Percentiles rank a stretch among this genome's conserved stretches.
Evolutionary conservation across 1,139 yeast species (phyloP).

Genomic region (Lodderomyces metapsilosis): DNA sequence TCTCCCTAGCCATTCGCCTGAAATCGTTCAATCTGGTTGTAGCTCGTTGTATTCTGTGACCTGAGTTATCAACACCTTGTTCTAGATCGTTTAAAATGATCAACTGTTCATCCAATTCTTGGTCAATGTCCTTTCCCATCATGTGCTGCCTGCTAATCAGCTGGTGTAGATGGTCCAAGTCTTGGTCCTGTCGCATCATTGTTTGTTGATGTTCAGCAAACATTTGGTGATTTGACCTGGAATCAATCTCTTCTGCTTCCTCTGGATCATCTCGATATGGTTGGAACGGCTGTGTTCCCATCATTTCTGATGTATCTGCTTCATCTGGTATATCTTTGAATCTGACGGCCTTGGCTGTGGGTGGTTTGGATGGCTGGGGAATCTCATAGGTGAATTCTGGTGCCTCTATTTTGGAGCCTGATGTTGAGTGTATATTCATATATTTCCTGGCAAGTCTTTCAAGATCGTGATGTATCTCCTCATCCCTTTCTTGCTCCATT

Average conservation of each 20-base stretch:
- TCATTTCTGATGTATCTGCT: conserved; percentile 20
- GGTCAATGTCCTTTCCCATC: conserved; percentile 63
- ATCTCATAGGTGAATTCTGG: conserved; percentile 34
- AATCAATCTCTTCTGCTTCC: conserved; percentile 7
- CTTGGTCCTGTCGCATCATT: conserved; percentile 59
- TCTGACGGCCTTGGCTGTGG: conserved; percentile 46
- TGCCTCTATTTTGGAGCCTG: conserved; percentile 26
- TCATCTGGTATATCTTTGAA: conserved; percentile 44
- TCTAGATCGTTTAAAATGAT: conserved; percentile 72
- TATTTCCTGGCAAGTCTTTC: conserved; percentile 22
- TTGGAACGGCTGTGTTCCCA: conserved; percentile 24
- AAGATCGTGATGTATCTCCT: conserved; percentile 14
- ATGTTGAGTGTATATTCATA: conserved; percentile 18
- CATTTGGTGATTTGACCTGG: conserved; percentile 38
- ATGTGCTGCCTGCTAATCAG: conserved; percentile 66
- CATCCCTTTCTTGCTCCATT: conserved; percentile 8
- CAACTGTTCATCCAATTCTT: conserved; percentile 67
- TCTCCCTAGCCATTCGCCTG: conserved; percentile 57
- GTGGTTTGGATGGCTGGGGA: conserved; percentile 7
- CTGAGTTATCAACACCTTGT: conserved; percentile 57
- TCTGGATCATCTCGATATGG: conserved; percentile 47
- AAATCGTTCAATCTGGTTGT: conserved; percentile 53
- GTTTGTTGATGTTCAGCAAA: conserved; percentile 71
- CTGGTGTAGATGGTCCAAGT: conserved; percentile 54
- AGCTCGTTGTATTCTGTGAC: conserved; percentile 53